Evolutionary conservation across 805 yeast genomes (phyloP), one percentile per base, ranked within the genome.

Genomic region (Cyberlindnera veronae): DNA sequence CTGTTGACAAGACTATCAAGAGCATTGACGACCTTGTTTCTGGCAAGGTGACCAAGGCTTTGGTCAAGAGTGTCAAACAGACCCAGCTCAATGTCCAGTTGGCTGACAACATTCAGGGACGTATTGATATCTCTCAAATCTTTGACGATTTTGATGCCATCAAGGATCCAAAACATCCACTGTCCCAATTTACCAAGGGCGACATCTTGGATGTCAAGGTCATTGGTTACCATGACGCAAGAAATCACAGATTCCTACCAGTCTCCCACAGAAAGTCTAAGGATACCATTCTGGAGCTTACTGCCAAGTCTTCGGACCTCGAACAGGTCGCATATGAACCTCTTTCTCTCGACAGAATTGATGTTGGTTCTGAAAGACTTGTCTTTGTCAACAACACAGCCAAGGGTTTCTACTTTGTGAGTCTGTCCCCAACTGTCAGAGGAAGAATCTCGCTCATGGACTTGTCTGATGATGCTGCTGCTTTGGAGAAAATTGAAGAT

Each of bases 61-160:
- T 58, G 14, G 64, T 90, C 40, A 79, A 72, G 35, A 66, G 81
- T 1, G 72, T 85, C 27, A 85, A 84, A 57, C 77, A 75, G 23
- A 77, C 86, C 6, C 93, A 86, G 63, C 66, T 90, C 50, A 80
- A 81, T 52, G 84, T 90, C 15, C 74, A 74, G 36, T 67, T 89
- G 33, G 89, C 93, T 38, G 93, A 83, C 44, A 81, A 84, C 56
- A 68, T 79, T 45, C 84, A 77, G 53, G 97, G 95, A 28, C 76
- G 95, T 58, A 64, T 90, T 43, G 95, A 87, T 52, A 69, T 82
- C 14, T 74, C 89, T 14, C 84, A 88, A 61, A 66, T 84, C 29
- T 84, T 76, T 61, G 79, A 76, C 38, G 50, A 60, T 0, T 61
- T 67, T 44, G 61, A 66, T 3, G 81, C 77, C 21, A 82, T 89